These are phyloP conservation scores for Fagopyrum esculentum DNA, from an alignment of 148 eudicot genomes.

Conservation along the genomic window DNA sequence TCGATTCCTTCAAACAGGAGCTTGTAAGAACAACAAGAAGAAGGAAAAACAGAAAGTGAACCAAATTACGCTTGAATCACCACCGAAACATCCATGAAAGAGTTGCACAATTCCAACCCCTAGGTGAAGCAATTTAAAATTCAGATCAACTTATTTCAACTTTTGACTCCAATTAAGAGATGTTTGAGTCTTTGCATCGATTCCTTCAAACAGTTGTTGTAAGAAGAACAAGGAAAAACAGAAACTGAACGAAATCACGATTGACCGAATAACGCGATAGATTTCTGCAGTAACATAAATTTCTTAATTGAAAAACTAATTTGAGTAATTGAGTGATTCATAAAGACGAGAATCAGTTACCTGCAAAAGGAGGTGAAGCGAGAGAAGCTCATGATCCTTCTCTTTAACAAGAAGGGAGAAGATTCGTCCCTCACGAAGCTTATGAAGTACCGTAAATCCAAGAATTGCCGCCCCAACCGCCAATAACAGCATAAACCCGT, in stretches of 20 bases:
- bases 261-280: not conserved
- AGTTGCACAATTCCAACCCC: not conserved
- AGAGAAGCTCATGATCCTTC: constrained; percentile 52
- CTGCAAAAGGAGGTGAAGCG: constrained; percentile 70
- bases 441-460: constrained; percentile 65
- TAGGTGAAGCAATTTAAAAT: not conserved
- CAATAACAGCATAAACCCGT: constrained; percentile 42
- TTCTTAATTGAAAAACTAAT: not conserved
- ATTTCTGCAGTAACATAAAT: not conserved
- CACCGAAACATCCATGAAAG: not conserved
- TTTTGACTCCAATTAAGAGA: no score
- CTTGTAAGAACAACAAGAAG: not conserved
- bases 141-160: not conserved
- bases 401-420: constrained; percentile 42
- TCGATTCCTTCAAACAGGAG: not conserved
- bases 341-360: constrained; percentile 24
- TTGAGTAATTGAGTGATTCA: not conserved
- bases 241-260: no score
- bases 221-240: no score
- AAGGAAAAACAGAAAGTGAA: not conserved
- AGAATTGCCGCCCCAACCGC: constrained; percentile 55
- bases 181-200: no score
- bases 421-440: constrained; percentile 52
- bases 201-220: no score
- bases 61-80: constrained; percentile 1